Base-by-base conservation (phyloP, 2,329 filamentous ascomycete species). In the Scedosporium boydii region DNA sequence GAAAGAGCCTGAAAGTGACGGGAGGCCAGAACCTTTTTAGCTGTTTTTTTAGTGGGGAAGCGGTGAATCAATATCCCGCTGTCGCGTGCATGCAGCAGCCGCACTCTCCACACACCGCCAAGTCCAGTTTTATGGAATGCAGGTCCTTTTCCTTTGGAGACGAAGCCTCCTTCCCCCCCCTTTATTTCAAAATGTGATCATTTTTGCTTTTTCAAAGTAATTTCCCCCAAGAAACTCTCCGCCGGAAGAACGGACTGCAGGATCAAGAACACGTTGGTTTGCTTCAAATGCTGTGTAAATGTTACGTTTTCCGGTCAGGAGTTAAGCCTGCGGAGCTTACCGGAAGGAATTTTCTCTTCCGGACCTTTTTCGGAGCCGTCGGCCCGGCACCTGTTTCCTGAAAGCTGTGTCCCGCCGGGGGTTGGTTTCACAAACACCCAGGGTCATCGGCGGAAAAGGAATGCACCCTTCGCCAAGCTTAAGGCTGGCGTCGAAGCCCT, bases 1-100 rank as follows among this genome's bases (percentile, higher is more conserved):
- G 23, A 53, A 27, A 14, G 23, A 18, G 23, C 51, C n/a, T 26
- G 12, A 23, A 14, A 14, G 6, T 26, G 18, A 23, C 23, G 12
- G 18, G 5, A 23, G 18, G 51, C 21, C 51, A 27, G 23, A 38
- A 38, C 34, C 34, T 38, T 38, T 38, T 38, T 38, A 38, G 34
- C 34, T 12, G 34, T 38, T 38, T 38, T 38, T 14, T 38, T 38
- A 38, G 18, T 55, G 18, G 51, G 18, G 29, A 26, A 55, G 51
- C 51, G 51, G 51, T 55, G 51, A 55, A 55, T 23, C 51, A 55
- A 55, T 55, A 26, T 55, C 23, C 23, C 21, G 18, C 18, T 23
- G 51, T 55, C 23, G 51, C 23, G 51, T 55, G 51, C n/a, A 55
- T 55, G 51, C 51, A 55, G 51, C 51, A 55, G 51, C 51, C 51